A percentile compares a stretch with the other conserved stretches of the same genome.
phyloP scores from a whole-genome alignment of 2,329 filamentous ascomycete species.

The Penicillium capsulatum region DNA sequence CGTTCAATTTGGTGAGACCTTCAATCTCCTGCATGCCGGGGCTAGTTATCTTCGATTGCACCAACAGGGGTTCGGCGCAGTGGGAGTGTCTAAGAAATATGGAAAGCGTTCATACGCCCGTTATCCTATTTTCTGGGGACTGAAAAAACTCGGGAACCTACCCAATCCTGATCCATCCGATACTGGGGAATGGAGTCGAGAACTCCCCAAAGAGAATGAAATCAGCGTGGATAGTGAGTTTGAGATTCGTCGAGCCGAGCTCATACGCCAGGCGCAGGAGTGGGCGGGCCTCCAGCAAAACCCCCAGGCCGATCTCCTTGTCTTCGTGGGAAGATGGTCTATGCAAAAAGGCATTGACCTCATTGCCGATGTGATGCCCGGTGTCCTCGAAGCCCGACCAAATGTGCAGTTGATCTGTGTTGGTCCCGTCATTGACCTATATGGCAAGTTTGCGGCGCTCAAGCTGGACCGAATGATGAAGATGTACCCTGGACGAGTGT shows the following conservation, averaged over 20 bases:
- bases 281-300: conserved; percentile 63
- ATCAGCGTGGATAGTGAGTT: conserved; percentile 52
- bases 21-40: conserved; percentile 65
- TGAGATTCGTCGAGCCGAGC: conserved; percentile 51
- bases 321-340: conserved; percentile 66
- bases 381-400: conserved; percentile 56
- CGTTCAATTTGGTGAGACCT: conserved; percentile 65
- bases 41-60: conserved; percentile 63
- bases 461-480: conserved; percentile 63
- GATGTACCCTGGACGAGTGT: conserved; percentile 61
- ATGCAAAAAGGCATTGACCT: conserved; percentile 66
- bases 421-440: conserved; percentile 63
- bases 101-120: conserved; percentile 62
- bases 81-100: conserved; percentile 65
- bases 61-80: conserved; percentile 64
- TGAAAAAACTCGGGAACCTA: conserved; percentile 59
- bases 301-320: conserved; percentile 60
- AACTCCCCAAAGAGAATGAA: conserved; percentile 48
- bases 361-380: conserved; percentile 64
- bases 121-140: conserved; percentile 66
- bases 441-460: conserved; percentile 63
- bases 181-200: conserved; percentile 57
- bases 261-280: conserved; percentile 60
- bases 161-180: conserved; percentile 65
- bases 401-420: conserved; percentile 61